Evolutionary conservation across 495 filamentous ascomycete genomes (phyloP).

Genomic region (Hypoxylon intermedium): DNA sequence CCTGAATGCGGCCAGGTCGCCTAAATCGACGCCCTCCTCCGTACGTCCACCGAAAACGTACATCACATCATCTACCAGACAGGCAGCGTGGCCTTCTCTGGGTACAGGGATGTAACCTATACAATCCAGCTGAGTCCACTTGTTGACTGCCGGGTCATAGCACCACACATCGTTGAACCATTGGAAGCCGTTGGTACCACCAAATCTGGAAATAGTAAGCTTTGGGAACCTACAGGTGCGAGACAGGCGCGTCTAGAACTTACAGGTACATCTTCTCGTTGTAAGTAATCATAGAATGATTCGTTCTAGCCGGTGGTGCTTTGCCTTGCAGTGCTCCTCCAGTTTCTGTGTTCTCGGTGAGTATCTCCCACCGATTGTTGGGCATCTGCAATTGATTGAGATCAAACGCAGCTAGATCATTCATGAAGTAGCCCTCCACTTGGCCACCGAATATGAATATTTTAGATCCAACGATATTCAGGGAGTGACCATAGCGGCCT

Average conservation of each 20-base stretch:
- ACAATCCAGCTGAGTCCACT: slow-evolving; percentile 89
- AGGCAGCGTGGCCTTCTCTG: slow-evolving; percentile 92
- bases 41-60: slow-evolving; percentile 99
- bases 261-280: slow-evolving; percentile 94
- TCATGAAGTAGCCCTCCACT: slow-evolving; percentile 97
- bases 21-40: slow-evolving; percentile 87
- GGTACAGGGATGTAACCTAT: slow-evolving; percentile 95
- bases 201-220: slow-evolving; percentile 69
- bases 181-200: slow-evolving; percentile 88
- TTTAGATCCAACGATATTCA: slow-evolving; percentile 95
- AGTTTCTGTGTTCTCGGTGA: slow-evolving; percentile 78
- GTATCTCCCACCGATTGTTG: slow-evolving; percentile 89
- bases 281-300: slow-evolving; percentile 90
- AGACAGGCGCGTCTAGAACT: slow-evolving; percentile 45
- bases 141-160: slow-evolving; percentile 82
- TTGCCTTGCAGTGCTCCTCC: slow-evolving; percentile 68
- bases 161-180: slow-evolving; percentile 99
- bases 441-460: slow-evolving; percentile 98
- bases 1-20: slow-evolving; percentile 93
- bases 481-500: slow-evolving; percentile 93
- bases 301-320: slow-evolving; percentile 90
- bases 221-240: slow-evolving; percentile 3
- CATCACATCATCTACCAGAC: slow-evolving; percentile 96
- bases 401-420: slow-evolving; percentile 96
- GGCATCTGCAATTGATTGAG: slow-evolving; percentile 89